Conservation (phyloP, 169 alveolate species). For the Plasmodium gallinaceum region DNA sequence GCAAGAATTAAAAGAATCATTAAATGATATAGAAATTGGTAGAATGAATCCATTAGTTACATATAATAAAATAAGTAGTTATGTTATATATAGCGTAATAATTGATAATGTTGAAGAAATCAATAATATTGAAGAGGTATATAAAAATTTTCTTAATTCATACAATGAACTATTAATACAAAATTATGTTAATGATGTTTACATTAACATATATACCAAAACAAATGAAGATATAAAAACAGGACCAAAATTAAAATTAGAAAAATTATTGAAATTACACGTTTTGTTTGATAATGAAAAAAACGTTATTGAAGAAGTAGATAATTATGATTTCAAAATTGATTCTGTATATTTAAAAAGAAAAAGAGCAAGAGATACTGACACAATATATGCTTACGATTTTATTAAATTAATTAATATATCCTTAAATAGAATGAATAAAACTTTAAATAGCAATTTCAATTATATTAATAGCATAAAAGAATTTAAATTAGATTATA, state of each 20-base stretch:
- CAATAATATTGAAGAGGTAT: neutral
- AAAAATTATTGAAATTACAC: slow-evolving; percentile 12
- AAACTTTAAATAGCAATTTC: neutral
- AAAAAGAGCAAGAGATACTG: slow-evolving; percentile 70
- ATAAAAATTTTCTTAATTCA: slow-evolving; percentile 23
- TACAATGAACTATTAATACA: slow-evolving; percentile 55
- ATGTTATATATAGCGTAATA: slow-evolving; percentile 28
- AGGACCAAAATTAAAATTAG: neutral
- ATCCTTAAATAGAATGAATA: slow-evolving; percentile 38
- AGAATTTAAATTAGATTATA: slow-evolving; percentile 17
- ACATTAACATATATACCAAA: slow-evolving; percentile 17
- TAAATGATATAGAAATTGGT: slow-evolving; percentile 24
- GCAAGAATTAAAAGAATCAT: slow-evolving; percentile 42
- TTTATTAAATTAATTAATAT: slow-evolving; percentile 45
- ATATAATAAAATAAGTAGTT: slow-evolving; percentile 50
- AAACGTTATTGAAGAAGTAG: slow-evolving; percentile 19
- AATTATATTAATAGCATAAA: slow-evolving; percentile 47
- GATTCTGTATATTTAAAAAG: slow-evolving; percentile 58
- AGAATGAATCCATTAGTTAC: slow-evolving; percentile 28
- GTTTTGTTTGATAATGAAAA: slow-evolving; percentile 37
- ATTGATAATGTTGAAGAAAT: neutral
- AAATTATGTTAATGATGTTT: slow-evolving; percentile 63
- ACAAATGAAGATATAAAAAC: neutral
- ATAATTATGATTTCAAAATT: slow-evolving; percentile 1
- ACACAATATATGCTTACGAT: slow-evolving; percentile 72